A percentile compares a stretch with the other conserved stretches of the same genome.
Evolutionary conservation across 371 early-diverging fungal species (phyloP).

Genomic region (Syncephalastrum monosporum): DNA sequence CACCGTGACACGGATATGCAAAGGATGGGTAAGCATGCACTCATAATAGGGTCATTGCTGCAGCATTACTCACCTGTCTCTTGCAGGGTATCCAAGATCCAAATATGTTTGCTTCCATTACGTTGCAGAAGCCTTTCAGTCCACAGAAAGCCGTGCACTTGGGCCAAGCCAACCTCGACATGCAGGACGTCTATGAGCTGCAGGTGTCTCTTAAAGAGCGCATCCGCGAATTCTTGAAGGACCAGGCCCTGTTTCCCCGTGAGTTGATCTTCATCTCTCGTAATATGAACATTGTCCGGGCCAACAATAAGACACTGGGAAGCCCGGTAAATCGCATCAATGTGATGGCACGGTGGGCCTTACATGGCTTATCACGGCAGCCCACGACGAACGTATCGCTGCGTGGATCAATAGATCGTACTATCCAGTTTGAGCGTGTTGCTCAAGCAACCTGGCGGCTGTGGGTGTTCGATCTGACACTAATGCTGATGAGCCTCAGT

Average conservation of each 20-base stretch:
- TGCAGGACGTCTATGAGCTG: slow-evolving; percentile 64
- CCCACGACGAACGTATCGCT: slow-evolving; percentile 1
- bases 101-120: slow-evolving; percentile 81
- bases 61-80: neutral
- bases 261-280: slow-evolving; percentile 90
- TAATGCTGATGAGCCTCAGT: slow-evolving; percentile 60
- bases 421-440: neutral
- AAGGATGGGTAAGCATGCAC: slow-evolving; percentile 53
- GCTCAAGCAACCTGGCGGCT: slow-evolving; percentile 26
- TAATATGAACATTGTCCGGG: slow-evolving; percentile 87
- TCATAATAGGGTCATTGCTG: neutral
- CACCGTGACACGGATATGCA: slow-evolving; percentile 62
- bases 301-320: slow-evolving; percentile 83
- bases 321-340: slow-evolving; percentile 89
- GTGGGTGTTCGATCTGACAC: slow-evolving; percentile 53
- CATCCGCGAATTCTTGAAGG: slow-evolving; percentile 67
- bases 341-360: slow-evolving; percentile 85
- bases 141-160: slow-evolving; percentile 53
- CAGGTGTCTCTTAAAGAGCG: slow-evolving; percentile 75
- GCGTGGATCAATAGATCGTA: slow-evolving; percentile 3
- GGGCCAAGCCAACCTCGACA: slow-evolving; percentile 30
- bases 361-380: slow-evolving; percentile 47
- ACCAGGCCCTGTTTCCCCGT: slow-evolving; percentile 74
- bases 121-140: slow-evolving; percentile 78
- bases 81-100: slow-evolving; percentile 77